These are phyloP conservation scores for Aquilaria sinensis DNA, from an alignment of 345 rosid genomes.

Conservation along the genomic window DNA sequence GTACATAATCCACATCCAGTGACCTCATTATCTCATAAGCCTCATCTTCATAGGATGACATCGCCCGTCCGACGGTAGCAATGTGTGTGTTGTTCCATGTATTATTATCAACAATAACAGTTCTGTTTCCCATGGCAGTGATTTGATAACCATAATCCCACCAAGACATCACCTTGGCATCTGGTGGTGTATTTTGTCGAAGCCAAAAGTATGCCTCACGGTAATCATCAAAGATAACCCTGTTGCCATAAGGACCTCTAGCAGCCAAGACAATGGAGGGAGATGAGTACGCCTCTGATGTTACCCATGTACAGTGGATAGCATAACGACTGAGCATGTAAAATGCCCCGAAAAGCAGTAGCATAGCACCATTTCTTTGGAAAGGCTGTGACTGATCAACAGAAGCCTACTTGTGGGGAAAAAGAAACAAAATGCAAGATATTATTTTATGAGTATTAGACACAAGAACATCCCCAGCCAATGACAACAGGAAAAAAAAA, in stretches of 20 bases:
- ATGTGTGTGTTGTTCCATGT: conserved; percentile 99
- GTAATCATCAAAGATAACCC: conserved; percentile 94
- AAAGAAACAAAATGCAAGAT: conserved; percentile 13
- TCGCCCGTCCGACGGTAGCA: conserved; percentile 99
- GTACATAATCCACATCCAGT: conserved; percentile 91
- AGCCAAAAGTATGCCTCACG: conserved; percentile 99
- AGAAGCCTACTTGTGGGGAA: conserved; percentile 37
- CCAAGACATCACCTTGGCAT: conserved; percentile 99
- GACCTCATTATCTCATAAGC: conserved; percentile 95
- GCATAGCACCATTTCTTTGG: conserved; percentile 77
- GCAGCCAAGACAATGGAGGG: conserved; percentile 99
- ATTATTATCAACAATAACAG: conserved; percentile 96
- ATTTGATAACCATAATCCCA: conserved; percentile 99
- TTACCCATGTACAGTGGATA: conserved; percentile 97
- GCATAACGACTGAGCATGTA: conserved; percentile 88
- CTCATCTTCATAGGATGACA: conserved; percentile 97
- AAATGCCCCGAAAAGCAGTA: conserved; percentile 82
- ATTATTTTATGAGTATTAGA: background rate
- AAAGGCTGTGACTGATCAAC: conserved; percentile 98
- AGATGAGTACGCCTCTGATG: conserved; percentile 98
- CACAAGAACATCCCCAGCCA: background rate
- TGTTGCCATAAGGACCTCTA: conserved; percentile 96
- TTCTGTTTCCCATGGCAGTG: conserved; percentile 99
- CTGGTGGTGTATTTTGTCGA: conserved; percentile 89
- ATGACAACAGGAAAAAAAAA: background rate